phyloP scores from a whole-genome alignment of 495 filamentous ascomycete species.

The Neurospora tetraspora region DNA sequence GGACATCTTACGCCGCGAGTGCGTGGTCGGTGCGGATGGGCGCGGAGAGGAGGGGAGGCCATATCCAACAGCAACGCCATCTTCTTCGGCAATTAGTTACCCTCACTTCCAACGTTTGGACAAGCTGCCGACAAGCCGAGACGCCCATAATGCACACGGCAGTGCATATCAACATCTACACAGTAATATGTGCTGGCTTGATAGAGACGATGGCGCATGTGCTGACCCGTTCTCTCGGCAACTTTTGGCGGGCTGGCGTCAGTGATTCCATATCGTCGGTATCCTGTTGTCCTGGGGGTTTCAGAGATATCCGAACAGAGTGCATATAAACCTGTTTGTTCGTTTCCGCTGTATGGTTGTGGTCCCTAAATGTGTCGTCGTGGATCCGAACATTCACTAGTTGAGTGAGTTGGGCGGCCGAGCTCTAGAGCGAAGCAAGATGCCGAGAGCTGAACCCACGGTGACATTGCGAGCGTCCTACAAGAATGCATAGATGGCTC shows the following conservation, averaged over 20 bases:
- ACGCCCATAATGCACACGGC: background rate
- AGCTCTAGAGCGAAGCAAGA: background rate
- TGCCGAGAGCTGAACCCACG: constrained; percentile 5
- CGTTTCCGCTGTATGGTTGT: background rate
- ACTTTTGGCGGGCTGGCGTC: background rate
- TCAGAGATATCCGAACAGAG: background rate
- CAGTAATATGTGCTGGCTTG: background rate
- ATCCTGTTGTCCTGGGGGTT: background rate
- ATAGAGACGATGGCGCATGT: background rate
- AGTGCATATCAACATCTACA: constrained; percentile 2
- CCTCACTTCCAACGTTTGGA: background rate
- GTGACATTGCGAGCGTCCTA: constrained; percentile 1
- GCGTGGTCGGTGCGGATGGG: background rate
- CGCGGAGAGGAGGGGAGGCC: background rate
- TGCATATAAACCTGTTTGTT: background rate
- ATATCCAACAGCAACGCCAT: background rate
- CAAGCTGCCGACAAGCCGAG: constrained; percentile 5
- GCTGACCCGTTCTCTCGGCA: background rate
- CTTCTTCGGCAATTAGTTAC: background rate
- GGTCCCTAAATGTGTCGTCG: background rate
- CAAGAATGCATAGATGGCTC: constrained; percentile 2
- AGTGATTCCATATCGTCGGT: background rate
- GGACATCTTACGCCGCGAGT: background rate
- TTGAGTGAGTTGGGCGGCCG: background rate
- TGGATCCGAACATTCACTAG: background rate